These are phyloP conservation scores for Boletellus deceptivus DNA, from an alignment of 1,284 basidiomycete species.

Conservation along the genomic window DNA sequence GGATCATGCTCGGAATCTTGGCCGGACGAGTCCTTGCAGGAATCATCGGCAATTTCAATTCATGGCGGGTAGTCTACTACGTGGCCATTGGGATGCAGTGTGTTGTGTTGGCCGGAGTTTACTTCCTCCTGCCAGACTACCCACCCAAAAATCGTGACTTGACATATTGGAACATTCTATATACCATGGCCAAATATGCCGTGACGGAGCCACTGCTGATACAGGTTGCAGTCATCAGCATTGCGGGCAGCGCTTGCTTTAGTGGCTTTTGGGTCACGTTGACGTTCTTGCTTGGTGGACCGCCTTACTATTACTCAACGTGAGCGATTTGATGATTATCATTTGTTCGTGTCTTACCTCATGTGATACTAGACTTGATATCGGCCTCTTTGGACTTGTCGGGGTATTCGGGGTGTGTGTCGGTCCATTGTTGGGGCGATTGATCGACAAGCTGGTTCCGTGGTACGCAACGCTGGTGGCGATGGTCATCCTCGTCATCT, in stretches of 20 bases:
- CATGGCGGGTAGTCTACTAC: slow-evolving; percentile 68
- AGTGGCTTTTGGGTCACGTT: slow-evolving; percentile 68
- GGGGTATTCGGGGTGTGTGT: slow-evolving; percentile 67
- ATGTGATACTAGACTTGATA: slow-evolving; percentile 46
- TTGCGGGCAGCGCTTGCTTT: slow-evolving; percentile 58
- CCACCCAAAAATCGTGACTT: slow-evolving; percentile 60
- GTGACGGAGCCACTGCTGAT: slow-evolving; percentile 68
- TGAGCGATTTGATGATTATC: slow-evolving; percentile 30
- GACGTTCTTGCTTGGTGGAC: slow-evolving; percentile 66
- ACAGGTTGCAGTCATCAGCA: slow-evolving; percentile 58
- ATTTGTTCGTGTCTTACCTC: neutral
- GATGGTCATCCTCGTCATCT: slow-evolving; percentile 40
- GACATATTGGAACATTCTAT: slow-evolving; percentile 60
- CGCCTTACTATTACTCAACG: slow-evolving; percentile 67
- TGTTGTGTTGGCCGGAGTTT: slow-evolving; percentile 51
- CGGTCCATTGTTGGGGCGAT: slow-evolving; percentile 58
- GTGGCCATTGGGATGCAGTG: slow-evolving; percentile 59
- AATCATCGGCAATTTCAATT: slow-evolving; percentile 57
- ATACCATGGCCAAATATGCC: slow-evolving; percentile 66
- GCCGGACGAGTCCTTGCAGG: slow-evolving; percentile 67
- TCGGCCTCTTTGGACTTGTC: slow-evolving; percentile 70
- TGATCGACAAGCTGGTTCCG: slow-evolving; percentile 61
- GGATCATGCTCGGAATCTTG: slow-evolving; percentile 72
- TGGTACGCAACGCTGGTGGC: slow-evolving; percentile 64
- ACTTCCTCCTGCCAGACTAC: slow-evolving; percentile 65